These are phyloP conservation scores for Trametes versicolor DNA, from an alignment of 1,284 basidiomycete genomes.

Conservation along the genomic window DNA sequence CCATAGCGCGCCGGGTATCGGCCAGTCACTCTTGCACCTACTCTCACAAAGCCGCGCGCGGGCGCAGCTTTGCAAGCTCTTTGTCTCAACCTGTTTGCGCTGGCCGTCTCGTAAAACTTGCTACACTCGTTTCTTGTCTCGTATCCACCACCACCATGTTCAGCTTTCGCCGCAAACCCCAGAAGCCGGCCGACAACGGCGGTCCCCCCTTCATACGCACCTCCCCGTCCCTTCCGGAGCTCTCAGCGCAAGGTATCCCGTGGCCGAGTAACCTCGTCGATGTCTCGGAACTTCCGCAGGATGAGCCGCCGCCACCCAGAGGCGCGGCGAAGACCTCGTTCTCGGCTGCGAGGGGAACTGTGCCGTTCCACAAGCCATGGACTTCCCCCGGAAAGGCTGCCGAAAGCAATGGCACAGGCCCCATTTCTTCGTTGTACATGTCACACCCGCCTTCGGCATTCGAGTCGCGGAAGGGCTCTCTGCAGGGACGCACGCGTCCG, in stretches of 20 bases:
- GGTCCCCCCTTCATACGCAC: constrained; percentile 59
- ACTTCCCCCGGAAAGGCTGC: constrained; percentile 54
- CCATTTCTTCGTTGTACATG: constrained; percentile 78
- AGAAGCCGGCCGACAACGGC: constrained; percentile 50
- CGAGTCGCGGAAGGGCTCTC: constrained; percentile 55
- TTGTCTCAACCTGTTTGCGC: constrained; percentile 32
- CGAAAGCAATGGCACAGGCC: constrained; percentile 46
- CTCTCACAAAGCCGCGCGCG: constrained; percentile 2
- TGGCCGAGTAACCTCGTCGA: constrained; percentile 86
- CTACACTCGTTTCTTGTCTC: constrained; percentile 25
- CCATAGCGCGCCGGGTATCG: background rate
- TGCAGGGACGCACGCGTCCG: constrained; percentile 48
- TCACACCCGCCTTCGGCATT: constrained; percentile 67
- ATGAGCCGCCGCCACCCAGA: constrained; percentile 53
- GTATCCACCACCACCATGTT: constrained; percentile 62
- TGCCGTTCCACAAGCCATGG: constrained; percentile 85
- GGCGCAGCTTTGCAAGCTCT: constrained; percentile 15
- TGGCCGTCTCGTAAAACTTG: constrained; percentile 31
- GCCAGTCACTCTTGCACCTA: background rate
- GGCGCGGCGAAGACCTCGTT: constrained; percentile 76
- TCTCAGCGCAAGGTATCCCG: constrained; percentile 74
- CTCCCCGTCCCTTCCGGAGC: constrained; percentile 80
- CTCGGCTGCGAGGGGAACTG: constrained; percentile 56
- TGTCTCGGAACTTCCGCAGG: constrained; percentile 64
- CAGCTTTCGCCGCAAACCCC: constrained; percentile 72